phyloP scores from a whole-genome alignment of 1,139 yeast species.

The Candida sanyaensis region DNA sequence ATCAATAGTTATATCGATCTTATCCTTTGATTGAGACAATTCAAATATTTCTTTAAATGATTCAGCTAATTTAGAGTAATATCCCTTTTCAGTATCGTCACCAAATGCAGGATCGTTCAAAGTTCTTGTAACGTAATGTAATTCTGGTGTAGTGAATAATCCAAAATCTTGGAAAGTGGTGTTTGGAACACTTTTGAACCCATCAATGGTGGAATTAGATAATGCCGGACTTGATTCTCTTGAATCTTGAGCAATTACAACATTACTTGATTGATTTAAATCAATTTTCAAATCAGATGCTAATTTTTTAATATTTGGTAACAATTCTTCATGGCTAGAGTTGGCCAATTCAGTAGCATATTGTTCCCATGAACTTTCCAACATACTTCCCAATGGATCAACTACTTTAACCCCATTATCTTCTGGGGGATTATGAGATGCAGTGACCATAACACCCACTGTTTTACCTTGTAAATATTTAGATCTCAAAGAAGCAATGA shows the following conservation, averaged over 20 bases:
- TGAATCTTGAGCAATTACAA: constrained; percentile 69
- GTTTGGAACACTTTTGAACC: constrained; percentile 51
- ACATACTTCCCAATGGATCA: constrained; percentile 94
- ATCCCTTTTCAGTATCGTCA: constrained; percentile 49
- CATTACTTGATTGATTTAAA: constrained; percentile 33
- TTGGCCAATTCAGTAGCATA: constrained; percentile 84
- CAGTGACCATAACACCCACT: constrained; percentile 93
- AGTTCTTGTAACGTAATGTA: constrained; percentile 82
- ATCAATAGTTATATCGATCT: constrained; percentile 64
- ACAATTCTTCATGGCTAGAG: constrained; percentile 44
- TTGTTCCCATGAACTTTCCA: constrained; percentile 81
- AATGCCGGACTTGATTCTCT: constrained; percentile 77
- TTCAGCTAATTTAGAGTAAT: constrained; percentile 61
- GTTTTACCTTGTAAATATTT: constrained; percentile 65
- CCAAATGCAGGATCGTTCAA: constrained; percentile 67
- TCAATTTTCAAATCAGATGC: constrained; percentile 41
- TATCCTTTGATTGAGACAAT: constrained; percentile 22
- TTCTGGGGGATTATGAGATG: constrained; percentile 92
- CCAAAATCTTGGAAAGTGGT: constrained; percentile 60
- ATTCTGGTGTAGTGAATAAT: constrained; percentile 87
- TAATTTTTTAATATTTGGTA: constrained; percentile 26
- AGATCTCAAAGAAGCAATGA: constrained; percentile 81
- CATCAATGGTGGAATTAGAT: constrained; percentile 64
- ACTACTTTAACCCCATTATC: constrained; percentile 97
- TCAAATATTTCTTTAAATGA: constrained; percentile 36